phyloP scores from a whole-genome alignment of 257 asterid genomes.

The Scutellaria barbata region DNA sequence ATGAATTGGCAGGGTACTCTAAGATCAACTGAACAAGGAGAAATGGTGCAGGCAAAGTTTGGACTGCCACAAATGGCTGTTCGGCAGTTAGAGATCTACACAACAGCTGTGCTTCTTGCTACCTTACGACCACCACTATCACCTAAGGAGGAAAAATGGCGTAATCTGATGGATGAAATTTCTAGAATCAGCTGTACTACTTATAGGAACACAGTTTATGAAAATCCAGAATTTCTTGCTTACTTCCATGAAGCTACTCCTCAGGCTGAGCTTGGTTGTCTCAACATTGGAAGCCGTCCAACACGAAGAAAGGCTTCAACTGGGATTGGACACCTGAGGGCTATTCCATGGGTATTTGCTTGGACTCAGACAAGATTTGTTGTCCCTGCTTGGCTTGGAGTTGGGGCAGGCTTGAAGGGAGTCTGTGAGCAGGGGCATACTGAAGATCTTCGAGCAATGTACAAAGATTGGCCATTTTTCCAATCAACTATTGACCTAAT shows the following conservation, averaged over 20 bases:
- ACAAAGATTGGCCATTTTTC: conserved; percentile 93
- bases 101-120: conserved; percentile 93
- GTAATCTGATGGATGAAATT: conserved; percentile 86
- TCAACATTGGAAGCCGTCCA: conserved; percentile 98
- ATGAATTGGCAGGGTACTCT: conserved; percentile 73
- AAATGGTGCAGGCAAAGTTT: conserved; percentile 98
- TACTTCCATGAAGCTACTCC: conserved; percentile 98
- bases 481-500: conserved; percentile 88
- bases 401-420: conserved; percentile 85
- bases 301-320: conserved; percentile 69
- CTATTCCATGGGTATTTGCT: conserved; percentile 95
- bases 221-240: conserved; percentile 79
- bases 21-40: conserved; percentile 96
- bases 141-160: conserved; percentile 88
- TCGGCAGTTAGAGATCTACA: conserved; percentile 91
- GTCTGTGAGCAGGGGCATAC: conserved; percentile 76
- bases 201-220: conserved; percentile 80
- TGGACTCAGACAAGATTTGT: conserved; percentile 98
- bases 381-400: conserved; percentile 98
- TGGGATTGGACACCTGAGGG: conserved; percentile 84
- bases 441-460: conserved; percentile 85
- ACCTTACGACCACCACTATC: conserved; percentile 83
- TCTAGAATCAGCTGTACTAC: conserved; percentile 73
- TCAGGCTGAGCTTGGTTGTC: conserved; percentile 89
- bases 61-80: conserved; percentile 95